Evolutionary conservation across 2,329 filamentous ascomycete genomes (phyloP).

Genomic region (Fusarium verticillioides): DNA sequence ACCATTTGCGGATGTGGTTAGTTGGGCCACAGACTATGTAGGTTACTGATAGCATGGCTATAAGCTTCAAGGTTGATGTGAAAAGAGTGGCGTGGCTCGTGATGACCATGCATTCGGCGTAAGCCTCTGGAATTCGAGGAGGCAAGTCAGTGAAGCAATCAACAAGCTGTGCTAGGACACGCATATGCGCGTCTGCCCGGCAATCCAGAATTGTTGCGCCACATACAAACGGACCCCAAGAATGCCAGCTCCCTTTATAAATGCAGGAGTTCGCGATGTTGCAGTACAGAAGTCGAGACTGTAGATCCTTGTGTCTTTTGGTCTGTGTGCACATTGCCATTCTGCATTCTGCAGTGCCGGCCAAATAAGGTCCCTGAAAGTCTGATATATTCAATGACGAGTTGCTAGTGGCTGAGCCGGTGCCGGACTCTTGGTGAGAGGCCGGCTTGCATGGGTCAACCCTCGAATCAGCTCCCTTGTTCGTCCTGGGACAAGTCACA

Average conservation of each 20-base stretch:
- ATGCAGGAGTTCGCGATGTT: conserved; percentile 17
- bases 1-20: neutral
- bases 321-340: neutral
- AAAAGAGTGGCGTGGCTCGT: conserved; percentile 32
- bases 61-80: neutral
- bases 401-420: conserved; percentile 34
- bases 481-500: conserved; percentile 35
- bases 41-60: neutral
- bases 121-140: conserved; percentile 36
- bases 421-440: conserved; percentile 24
- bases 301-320: neutral
- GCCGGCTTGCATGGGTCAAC: conserved; percentile 24
- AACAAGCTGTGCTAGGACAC: conserved; percentile 24
- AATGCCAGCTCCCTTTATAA: conserved; percentile 28
- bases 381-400: conserved; percentile 33
- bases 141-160: conserved; percentile 30
- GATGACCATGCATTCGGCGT: conserved; percentile 20
- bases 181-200: conserved; percentile 15
- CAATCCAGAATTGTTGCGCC: conserved; percentile 13
- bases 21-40: neutral
- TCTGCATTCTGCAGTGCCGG: conserved; percentile 7
- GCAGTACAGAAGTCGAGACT: conserved; percentile 5
- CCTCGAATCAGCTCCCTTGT: conserved; percentile 33
- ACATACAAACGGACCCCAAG: conserved; percentile 20
- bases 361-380: conserved; percentile 20